A percentile compares a stretch with the other conserved stretches of the same genome.
Evolutionary conservation across 208 protist genomes (phyloP).

Genomic region (Crithidia sp.): DNA sequence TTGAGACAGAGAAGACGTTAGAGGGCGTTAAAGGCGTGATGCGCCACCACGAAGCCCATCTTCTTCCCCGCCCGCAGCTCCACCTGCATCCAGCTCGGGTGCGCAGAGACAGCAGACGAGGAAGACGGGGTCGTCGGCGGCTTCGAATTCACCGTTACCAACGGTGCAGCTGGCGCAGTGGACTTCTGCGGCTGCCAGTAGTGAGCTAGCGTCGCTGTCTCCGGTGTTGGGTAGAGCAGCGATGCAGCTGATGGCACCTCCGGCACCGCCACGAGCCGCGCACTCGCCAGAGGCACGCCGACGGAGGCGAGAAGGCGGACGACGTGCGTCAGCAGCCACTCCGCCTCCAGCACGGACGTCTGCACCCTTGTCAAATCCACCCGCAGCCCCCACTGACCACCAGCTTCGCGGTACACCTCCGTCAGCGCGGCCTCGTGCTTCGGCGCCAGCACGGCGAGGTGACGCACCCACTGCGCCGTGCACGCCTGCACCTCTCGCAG

Average conservation of each 20-base stretch:
- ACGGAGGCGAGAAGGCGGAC: conserved; percentile 11
- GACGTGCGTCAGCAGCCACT: conserved; percentile 30
- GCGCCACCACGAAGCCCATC: conserved; percentile 20
- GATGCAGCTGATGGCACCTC: neutral
- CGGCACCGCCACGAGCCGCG: conserved; percentile 24
- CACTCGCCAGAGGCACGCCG: conserved; percentile 9
- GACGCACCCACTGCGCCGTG: conserved; percentile 9
- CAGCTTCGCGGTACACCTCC: conserved; percentile 10
- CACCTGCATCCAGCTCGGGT: conserved; percentile 10
- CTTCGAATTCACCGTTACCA: neutral
- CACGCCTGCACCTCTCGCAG: conserved; percentile 3
- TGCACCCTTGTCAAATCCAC: conserved; percentile 22
- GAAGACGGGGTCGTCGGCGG: neutral
- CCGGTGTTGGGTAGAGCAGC: conserved; percentile 20
- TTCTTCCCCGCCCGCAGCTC: conserved; percentile 10
- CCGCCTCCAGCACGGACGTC: conserved; percentile 28
- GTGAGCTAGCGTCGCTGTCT: neutral
- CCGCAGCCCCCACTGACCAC: conserved; percentile 3
- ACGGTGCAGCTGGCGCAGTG: neutral
- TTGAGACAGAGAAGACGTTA: neutral
- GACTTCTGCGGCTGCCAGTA: conserved; percentile 12
- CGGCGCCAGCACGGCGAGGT: neutral
- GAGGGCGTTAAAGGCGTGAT: conserved; percentile 14
- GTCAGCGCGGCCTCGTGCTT: conserved; percentile 2
- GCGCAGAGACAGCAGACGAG: neutral